These are phyloP conservation scores for Pterulicium gracile DNA, from an alignment of 1,284 basidiomycete genomes.

Conservation along the genomic window DNA sequence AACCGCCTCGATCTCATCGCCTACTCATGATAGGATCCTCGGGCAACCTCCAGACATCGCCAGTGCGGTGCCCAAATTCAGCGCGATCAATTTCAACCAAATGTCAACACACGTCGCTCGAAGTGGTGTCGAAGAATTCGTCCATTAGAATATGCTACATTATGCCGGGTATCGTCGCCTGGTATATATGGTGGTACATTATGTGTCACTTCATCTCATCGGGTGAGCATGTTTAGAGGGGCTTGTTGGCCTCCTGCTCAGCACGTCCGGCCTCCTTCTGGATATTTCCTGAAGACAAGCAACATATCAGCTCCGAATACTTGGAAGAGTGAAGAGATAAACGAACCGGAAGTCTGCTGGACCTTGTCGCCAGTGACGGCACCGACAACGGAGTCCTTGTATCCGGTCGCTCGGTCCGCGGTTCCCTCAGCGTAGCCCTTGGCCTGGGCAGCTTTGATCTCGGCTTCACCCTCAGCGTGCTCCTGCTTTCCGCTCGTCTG, in stretches of 20 bases:
- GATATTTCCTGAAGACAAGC: conserved; percentile 26
- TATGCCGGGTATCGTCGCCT: too few relatives aligned
- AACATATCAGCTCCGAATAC: accelerated
- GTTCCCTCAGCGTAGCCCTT: conserved; percentile 41
- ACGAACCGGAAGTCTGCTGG: conserved; percentile 39
- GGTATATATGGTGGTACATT: too few relatives aligned
- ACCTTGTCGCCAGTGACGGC: conserved; percentile 48
- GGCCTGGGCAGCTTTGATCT: conserved; percentile 35
- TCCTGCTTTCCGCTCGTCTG: conserved; percentile 42
- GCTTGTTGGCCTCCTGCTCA: conserved; percentile 34
- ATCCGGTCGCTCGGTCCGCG: conserved; percentile 40
- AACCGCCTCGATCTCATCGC: too few relatives aligned
- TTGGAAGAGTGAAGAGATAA: neutral
- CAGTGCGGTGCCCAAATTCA: too few relatives aligned
- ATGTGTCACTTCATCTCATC: too few relatives aligned
- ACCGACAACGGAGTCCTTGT: conserved; percentile 50
- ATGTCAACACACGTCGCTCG: too few relatives aligned
- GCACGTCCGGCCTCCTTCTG: conserved; percentile 41
- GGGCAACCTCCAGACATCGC: too few relatives aligned
- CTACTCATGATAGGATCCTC: too few relatives aligned
- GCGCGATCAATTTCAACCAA: too few relatives aligned
- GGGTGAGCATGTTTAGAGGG: too few relatives aligned
- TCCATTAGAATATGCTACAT: too few relatives aligned
- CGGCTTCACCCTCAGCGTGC: conserved; percentile 44
- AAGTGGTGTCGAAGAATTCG: too few relatives aligned